phyloP scores from a whole-genome alignment of 1,284 basidiomycete genomes.

The Tilletia caries region DNA sequence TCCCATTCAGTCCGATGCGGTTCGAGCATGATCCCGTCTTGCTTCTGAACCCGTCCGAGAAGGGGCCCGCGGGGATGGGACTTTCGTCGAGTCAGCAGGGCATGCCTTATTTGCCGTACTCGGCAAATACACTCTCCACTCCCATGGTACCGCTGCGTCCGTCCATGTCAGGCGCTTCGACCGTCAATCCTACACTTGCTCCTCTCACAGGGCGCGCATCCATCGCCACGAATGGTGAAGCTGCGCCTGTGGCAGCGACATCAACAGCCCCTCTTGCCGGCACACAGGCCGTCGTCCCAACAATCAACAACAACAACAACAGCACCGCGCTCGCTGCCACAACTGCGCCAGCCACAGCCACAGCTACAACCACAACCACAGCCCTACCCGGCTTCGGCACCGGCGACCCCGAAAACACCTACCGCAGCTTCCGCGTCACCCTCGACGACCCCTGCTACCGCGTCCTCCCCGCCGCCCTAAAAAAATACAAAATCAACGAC shows the following conservation, averaged over 20 bases:
- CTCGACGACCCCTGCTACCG: slow-evolving; percentile 97
- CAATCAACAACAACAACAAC: not conserved
- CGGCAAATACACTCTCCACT: not conserved
- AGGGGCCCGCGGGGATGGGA: not conserved
- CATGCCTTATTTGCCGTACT: not conserved
- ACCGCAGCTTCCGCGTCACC: slow-evolving; percentile 60
- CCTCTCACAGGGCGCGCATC: no score
- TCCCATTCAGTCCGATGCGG: slow-evolving; percentile 13
- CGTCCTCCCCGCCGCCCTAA: slow-evolving; percentile 91
- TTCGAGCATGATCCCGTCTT: not conserved
- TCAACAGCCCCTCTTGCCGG: not conserved
- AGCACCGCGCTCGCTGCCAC: not conserved
- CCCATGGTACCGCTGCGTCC: not conserved
- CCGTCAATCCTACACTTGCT: no score
- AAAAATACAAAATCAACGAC: slow-evolving; percentile 98
- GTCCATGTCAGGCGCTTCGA: not conserved
- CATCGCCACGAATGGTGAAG: no score
- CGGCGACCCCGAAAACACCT: slow-evolving; percentile 47
- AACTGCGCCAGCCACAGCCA: slow-evolving; percentile 2
- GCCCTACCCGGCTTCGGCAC: not conserved
- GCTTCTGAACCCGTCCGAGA: not conserved
- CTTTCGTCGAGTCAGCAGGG: not conserved
- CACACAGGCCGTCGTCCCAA: no score
- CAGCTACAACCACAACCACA: slow-evolving; percentile 7
- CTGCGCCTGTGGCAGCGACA: not conserved